These are phyloP conservation scores for Candida cerambycidarum DNA, from an alignment of 805 yeast species.

Conservation along the genomic window DNA sequence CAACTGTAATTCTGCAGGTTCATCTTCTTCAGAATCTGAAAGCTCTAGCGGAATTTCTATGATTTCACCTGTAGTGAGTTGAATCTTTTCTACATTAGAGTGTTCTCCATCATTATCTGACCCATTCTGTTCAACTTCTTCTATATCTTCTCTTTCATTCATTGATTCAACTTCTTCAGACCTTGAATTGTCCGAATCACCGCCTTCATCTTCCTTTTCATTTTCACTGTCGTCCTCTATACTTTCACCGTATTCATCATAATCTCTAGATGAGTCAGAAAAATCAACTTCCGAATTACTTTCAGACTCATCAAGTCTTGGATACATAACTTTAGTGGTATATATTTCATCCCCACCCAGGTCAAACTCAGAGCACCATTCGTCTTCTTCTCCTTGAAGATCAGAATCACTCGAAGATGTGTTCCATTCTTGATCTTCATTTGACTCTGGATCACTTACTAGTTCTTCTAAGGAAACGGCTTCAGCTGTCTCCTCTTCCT, in stretches of 20 bases:
- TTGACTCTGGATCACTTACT: too few species aligned
- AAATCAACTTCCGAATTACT: conserved; percentile 9
- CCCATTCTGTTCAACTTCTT: neutral
- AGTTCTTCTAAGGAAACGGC: neutral
- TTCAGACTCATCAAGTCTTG: conserved; percentile 3
- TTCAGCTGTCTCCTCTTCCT: conserved; percentile 17
- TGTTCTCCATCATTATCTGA: too few species aligned
- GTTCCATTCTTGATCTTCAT: too few species aligned
- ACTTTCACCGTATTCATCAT: neutral
- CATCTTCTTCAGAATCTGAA: conserved; percentile 12
- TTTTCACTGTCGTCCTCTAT: conserved; percentile 15
- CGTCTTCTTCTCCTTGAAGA: too few species aligned
- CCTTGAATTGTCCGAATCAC: too few species aligned
- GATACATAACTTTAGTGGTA: too few species aligned
- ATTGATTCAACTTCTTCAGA: too few species aligned
- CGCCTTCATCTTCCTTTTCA: conserved; percentile 15
- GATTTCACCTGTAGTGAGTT: conserved; percentile 8
- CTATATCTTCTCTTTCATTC: too few species aligned
- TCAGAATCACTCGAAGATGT: too few species aligned
- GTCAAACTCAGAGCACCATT: too few species aligned
- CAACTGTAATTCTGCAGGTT: neutral
- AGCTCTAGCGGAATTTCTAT: conserved; percentile 11
- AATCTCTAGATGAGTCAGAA: conserved; percentile 9
- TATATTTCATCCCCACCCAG: too few species aligned
- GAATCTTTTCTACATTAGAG: conserved; percentile 19